Evolutionary conservation across 495 filamentous ascomycete genomes (phyloP), one percentile per base, ranked within the genome.

Genomic region (Stereocaulon alpinum): DNA sequence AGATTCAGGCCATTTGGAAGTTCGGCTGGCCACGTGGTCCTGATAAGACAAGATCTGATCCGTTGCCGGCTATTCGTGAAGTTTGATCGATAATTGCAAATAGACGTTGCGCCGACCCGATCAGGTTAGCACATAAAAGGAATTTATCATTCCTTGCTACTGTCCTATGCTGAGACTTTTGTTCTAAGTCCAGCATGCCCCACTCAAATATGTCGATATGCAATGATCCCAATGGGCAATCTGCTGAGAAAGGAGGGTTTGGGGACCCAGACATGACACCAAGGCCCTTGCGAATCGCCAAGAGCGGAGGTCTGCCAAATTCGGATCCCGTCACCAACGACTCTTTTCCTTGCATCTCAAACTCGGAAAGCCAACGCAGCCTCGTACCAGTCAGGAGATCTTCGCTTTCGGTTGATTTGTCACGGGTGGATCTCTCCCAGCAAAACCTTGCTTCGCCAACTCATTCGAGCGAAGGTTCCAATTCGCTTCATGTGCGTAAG

Each of bases 21-120:
- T 32, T 40, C 32, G 57, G 43, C 44, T 61, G 51, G 10, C 40
- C 50, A 2, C 55, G 47, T n/a, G 61, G 59, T 24, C 65, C 61
- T 42, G 69, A 63, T 49, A 64, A 59, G 43, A 37, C 57, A 27
- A 52, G 44, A 43, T 69, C 22, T 9, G 53, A 56, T 47, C 32
- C 43, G 12, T 12, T 51, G 4, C 49, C 29, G 11, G 18, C 12
- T 32, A 32, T 18, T 4, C 15, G 17, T 34, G 34, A 10, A 34
- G 49, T 34, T 12, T 52, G 49, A 52, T 32, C 18, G 29, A 51
- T 29, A 30, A 18, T 29, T 51, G 27, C n/a, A 30, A n/a, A 11
- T 20, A 14, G 32, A 4, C 6, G 4, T n/a, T 37, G 1, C 34
- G 2, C 34, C 34, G 34, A 37, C 34, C 34, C 9, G 34, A 37